Conservation (phyloP, 208 protist species). For the Zelonia costaricensis region DNA sequence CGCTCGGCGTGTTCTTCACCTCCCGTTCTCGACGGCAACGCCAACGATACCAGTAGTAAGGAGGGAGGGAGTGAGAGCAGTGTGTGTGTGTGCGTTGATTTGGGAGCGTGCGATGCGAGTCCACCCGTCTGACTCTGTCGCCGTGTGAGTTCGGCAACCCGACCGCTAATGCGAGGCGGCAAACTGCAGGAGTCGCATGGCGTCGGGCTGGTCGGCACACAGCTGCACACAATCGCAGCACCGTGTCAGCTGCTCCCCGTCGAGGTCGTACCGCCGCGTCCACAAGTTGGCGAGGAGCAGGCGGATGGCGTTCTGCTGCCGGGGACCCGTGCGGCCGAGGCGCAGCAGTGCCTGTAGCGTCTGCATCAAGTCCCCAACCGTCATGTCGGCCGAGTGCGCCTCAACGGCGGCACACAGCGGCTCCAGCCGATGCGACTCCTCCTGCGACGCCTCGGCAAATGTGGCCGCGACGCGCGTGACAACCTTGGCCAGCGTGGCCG, state of each 20-base stretch:
- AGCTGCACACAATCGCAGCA: constrained; percentile 30
- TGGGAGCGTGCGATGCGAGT: neutral
- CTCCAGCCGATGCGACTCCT: constrained; percentile 62
- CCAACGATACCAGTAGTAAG: too few species aligned
- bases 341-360: constrained; percentile 60
- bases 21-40: too few species aligned
- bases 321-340: constrained; percentile 42
- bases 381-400: constrained; percentile 57
- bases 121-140: neutral
- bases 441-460: constrained; percentile 19
- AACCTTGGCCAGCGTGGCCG: constrained; percentile 50
- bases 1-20: too few species aligned
- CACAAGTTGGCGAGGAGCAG: constrained; percentile 68
- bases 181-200: constrained; percentile 28
- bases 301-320: constrained; percentile 35
- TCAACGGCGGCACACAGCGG: constrained; percentile 71
- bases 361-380: constrained; percentile 51
- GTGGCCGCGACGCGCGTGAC: constrained; percentile 59
- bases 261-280: constrained; percentile 46
- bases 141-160: too few species aligned
- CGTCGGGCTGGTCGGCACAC: constrained; percentile 11
- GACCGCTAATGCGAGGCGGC: constrained; percentile 16
- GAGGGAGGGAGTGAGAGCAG: neutral
- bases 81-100: neutral
- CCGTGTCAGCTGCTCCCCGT: constrained; percentile 38